Base-by-base conservation (phyloP, 1,284 basidiomycete species). In the Leccinum pseudoinsigne region DNA sequence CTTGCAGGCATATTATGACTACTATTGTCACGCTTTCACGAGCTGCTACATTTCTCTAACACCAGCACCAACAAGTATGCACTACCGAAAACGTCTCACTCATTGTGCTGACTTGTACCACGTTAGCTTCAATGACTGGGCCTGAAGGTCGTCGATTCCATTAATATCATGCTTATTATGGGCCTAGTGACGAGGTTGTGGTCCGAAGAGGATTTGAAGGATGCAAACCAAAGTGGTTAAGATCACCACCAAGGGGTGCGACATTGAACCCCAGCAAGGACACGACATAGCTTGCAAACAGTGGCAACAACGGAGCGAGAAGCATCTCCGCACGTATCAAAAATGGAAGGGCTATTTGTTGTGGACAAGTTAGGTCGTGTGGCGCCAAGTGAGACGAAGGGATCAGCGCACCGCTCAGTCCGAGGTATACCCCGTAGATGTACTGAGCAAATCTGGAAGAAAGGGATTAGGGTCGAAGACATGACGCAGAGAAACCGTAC, bases 241-340 rank as follows among this genome's bases (percentile, higher is more conserved):
- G 23, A 26, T 26, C 23, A 26, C 23, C 23, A 26, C 23, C 23
- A 26, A 26, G 23, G 23, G 23, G 23, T 36, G 92, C 89, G 62
- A 96, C 82, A 75, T 96, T 96, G 82, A 96, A 95, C 4, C 95
- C 95, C 45, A 97, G 79, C 54, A 97, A 79, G 21, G 92, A 94
- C 53, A 95, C 81, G 62, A 96, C 82, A 74, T 95, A 97, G 59
- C 87, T 89, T 36, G 84, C 88, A 68, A 95, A 90, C 45, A 96
- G 80, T 6, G 95, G 92, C 21, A 96, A 80, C 53, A 97, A 79
- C 1, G 95, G 95, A 12, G 93, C 87, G 18, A 97, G 84, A 57
- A 97, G 84, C 54, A 97, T 80, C 74, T 96, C 93, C 21, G 92
- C 88, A 28, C 93, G 88, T 65, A 93, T 86, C 60, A 97, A 84